Conservation (phyloP, 345 rosid genomes). For the Citrus sp. region DNA sequence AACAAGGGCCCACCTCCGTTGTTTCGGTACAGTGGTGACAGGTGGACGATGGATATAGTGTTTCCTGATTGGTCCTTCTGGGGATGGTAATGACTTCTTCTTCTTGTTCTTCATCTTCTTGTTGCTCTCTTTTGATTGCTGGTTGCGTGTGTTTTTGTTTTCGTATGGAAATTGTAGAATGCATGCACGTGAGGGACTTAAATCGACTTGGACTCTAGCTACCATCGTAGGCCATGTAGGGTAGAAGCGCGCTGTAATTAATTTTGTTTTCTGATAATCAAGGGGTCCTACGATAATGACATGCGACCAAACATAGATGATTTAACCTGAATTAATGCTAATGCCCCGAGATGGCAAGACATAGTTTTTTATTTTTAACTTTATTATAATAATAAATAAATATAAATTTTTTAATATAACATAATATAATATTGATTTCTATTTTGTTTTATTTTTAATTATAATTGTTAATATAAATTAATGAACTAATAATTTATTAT, state of each 20-base stretch:
- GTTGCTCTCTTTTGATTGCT: not conserved
- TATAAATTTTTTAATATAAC: too few relatives aligned
- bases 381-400: too few relatives aligned
- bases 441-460: too few relatives aligned
- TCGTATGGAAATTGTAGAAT: not conserved
- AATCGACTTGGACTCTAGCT: not conserved
- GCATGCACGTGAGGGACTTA: not conserved
- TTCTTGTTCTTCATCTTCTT: not conserved
- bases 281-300: not conserved
- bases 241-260: not conserved
- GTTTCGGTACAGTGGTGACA: constrained; percentile 52
- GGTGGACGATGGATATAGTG: constrained; percentile 33
- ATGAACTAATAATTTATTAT: too few relatives aligned
- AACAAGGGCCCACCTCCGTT: constrained; percentile 38
- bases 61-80: constrained; percentile 77
- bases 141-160: not conserved
- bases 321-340: not conserved
- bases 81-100: constrained; percentile 48
- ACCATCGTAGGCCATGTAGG: not conserved
- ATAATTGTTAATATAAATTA: too few relatives aligned
- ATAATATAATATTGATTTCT: too few relatives aligned
- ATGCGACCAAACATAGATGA: not conserved
- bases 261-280: not conserved
- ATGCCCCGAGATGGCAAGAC: too few relatives aligned
- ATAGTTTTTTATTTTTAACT: too few relatives aligned